Evolutionary conservation across 805 yeast genomes (phyloP).

Genomic region (Wickerhamiella parazyma): DNA sequence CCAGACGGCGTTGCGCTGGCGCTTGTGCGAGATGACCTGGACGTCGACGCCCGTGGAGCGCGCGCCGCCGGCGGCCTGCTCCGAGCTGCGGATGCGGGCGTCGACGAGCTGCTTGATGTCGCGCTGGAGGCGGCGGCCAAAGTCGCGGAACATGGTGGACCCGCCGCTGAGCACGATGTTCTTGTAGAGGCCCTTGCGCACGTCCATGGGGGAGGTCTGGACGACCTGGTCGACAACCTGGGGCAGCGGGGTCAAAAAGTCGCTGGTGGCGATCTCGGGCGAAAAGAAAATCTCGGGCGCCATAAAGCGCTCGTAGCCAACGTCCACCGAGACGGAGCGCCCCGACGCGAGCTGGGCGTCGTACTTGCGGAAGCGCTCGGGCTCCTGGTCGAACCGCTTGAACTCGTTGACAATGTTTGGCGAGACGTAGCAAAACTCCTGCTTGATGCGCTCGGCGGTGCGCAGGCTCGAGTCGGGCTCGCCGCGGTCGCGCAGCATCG

Average conservation of each 20-base stretch:
- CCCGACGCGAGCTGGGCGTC: constrained; percentile 57
- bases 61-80: constrained; percentile 46
- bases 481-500: constrained; percentile 89
- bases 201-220: constrained; percentile 93
- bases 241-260: constrained; percentile 91
- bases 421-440: constrained; percentile 91
- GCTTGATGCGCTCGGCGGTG: constrained; percentile 95
- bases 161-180: constrained; percentile 96
- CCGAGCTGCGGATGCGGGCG: constrained; percentile 74
- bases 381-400: constrained; percentile 83
- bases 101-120: constrained; percentile 80
- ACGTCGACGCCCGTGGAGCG: constrained; percentile 92
- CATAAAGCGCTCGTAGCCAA: constrained; percentile 92
- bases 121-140: constrained; percentile 93
- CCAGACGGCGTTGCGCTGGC: constrained; percentile 99
- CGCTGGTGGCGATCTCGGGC: constrained; percentile 93
- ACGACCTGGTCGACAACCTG: constrained; percentile 91
- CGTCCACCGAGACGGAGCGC: constrained; percentile 59
- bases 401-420: constrained; percentile 97
- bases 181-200: constrained; percentile 87
- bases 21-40: constrained; percentile 90
- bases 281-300: constrained; percentile 99
- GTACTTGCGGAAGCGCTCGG: constrained; percentile 87
- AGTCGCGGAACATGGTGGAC: constrained; percentile 96
- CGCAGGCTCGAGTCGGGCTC: constrained; percentile 85